Conservation (phyloP, 2,329 filamentous ascomycete genomes). For the Colletotrichum spaethianum region DNA sequence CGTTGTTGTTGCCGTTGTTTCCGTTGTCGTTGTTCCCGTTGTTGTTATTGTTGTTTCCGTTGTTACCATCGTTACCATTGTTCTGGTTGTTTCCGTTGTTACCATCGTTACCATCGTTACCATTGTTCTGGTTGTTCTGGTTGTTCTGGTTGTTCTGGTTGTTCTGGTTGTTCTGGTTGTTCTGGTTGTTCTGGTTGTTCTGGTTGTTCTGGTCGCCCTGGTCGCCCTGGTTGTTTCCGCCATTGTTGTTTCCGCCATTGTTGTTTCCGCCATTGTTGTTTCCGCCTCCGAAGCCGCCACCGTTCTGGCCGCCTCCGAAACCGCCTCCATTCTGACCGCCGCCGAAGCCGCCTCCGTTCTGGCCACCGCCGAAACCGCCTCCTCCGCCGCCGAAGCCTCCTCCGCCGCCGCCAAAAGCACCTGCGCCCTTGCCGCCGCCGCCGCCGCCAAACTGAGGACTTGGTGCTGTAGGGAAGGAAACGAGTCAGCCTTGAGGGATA, state of each 20-base stretch:
- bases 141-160: background rate
- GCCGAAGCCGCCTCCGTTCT: background rate
- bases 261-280: background rate
- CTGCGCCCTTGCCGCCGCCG: background rate
- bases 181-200: background rate
- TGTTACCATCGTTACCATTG: background rate
- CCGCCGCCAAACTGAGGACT: slow-evolving; percentile 7
- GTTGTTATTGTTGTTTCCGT: background rate
- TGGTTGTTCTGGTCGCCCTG: background rate
- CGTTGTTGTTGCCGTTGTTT: background rate
- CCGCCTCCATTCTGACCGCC: background rate
- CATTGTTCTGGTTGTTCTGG: background rate
- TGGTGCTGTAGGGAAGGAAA: slow-evolving; percentile 1
- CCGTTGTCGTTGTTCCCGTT: background rate
- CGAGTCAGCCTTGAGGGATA: background rate
- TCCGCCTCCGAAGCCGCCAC: no score
- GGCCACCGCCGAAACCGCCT: background rate
- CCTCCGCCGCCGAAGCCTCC: background rate
- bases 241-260: background rate
- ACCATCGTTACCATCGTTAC: background rate
- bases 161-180: background rate
- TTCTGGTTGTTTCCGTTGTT: background rate
- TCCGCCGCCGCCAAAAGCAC: background rate
- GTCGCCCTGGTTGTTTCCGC: background rate
- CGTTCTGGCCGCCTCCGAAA: no score